phyloP scores from a whole-genome alignment of 129 eudicot species.

The Dittrichia graveolens region DNA sequence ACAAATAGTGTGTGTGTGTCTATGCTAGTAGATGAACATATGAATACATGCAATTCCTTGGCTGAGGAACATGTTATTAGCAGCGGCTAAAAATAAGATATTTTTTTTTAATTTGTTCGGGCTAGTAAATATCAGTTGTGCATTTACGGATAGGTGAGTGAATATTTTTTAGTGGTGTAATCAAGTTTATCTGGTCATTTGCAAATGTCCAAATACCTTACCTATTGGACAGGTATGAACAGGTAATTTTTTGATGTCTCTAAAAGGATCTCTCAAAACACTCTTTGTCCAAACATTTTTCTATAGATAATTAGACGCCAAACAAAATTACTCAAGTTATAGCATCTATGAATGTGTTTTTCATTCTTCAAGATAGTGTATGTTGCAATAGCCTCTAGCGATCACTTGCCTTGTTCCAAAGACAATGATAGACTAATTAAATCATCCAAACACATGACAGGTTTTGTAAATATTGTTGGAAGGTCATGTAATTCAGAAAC shows the following conservation, averaged over 20 bases:
- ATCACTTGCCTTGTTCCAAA: constrained; percentile 32
- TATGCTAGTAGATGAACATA: constrained; percentile 53
- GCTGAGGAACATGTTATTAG: constrained; percentile 41
- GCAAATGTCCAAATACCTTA: constrained; percentile 14
- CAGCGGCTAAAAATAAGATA: constrained; percentile 50
- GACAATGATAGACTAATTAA: constrained; percentile 41
- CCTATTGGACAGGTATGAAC: constrained; percentile 13
- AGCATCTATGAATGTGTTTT: neutral
- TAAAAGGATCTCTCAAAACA: neutral
- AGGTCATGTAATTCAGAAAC: constrained; percentile 48
- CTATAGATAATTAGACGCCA: neutral
- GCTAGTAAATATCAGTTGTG: constrained; percentile 1
- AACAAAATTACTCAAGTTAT: neutral
- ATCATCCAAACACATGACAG: constrained; percentile 55
- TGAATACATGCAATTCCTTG: constrained; percentile 29
- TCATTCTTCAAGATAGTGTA: constrained; percentile 50
- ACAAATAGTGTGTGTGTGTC: constrained; percentile 73
- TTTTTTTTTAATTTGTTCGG: constrained; percentile 11
- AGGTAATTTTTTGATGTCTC: neutral
- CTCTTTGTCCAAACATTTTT: neutral
- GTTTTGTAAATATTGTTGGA: constrained; percentile 81
- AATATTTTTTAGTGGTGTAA: neutral
- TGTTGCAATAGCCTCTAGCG: constrained; percentile 39
- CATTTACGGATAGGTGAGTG: constrained; percentile 7
- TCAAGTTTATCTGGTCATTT: constrained; percentile 11